Percentiles rank a stretch among this genome's conserved stretches.
Evolutionary conservation across 106 monocot species (phyloP).

Genomic region (Dendrobium nobile): DNA sequence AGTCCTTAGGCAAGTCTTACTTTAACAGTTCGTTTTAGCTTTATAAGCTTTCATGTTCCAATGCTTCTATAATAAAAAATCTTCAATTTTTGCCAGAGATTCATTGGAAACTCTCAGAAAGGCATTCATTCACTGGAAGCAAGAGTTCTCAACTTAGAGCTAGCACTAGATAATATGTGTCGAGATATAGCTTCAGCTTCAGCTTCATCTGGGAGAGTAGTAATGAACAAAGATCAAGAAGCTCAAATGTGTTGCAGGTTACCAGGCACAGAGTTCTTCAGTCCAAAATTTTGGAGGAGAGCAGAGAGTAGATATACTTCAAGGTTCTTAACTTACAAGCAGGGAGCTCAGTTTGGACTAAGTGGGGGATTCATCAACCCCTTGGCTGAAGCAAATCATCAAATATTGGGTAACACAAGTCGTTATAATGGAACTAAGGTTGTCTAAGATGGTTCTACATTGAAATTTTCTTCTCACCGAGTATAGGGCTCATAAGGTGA

Average conservation of each 20-base stretch:
- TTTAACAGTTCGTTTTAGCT: too few species aligned
- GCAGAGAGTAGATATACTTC: conserved; percentile 54
- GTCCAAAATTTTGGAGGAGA: conserved; percentile 76
- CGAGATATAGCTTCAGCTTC: conserved; percentile 32
- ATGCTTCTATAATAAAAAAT: neutral
- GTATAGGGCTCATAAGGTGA: neutral
- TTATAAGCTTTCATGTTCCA: too few species aligned
- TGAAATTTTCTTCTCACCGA: neutral
- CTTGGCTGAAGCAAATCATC: conserved; percentile 46
- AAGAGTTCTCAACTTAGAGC: conserved; percentile 80
- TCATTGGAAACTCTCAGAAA: conserved; percentile 84
- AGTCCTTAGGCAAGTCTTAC: too few species aligned
- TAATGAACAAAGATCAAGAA: conserved; percentile 20
- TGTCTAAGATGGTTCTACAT: neutral
- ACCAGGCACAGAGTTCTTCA: conserved; percentile 72
- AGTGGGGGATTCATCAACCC: conserved; percentile 58
- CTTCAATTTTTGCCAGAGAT: conserved; percentile 43
- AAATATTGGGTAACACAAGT: neutral
- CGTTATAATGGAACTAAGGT: neutral
- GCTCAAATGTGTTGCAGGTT: conserved; percentile 63
- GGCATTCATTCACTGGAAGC: conserved; percentile 81
- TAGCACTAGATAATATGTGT: conserved; percentile 73
- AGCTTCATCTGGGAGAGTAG: conserved; percentile 40
- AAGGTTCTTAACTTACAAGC: conserved; percentile 17
- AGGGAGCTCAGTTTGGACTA: conserved; percentile 15